These are phyloP conservation scores for Glaciozyma antarctica DNA, from an alignment of 768 basidiomycete genomes.

Conservation along the genomic window DNA sequence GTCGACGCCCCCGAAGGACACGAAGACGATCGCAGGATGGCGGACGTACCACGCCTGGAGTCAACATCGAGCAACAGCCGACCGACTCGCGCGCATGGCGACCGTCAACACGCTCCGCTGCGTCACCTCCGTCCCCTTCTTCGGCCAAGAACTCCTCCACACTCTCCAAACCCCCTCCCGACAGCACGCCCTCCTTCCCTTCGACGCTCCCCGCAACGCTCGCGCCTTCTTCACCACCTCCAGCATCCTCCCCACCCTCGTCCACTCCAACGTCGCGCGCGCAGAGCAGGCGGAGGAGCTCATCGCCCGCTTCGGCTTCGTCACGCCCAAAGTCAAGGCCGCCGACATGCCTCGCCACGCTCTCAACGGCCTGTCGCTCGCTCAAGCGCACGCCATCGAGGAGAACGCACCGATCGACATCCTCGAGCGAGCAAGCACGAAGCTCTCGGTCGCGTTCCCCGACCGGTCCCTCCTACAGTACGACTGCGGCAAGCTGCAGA, in stretches of 20 bases:
- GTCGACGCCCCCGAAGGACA: conserved; percentile 58
- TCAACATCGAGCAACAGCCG: conserved; percentile 48
- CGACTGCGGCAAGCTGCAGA: conserved; percentile 91
- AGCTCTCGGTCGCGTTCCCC: conserved; percentile 86
- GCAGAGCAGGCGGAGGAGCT: conserved; percentile 48
- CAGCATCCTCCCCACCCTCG: conserved; percentile 43
- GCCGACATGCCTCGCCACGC: conserved; percentile 60
- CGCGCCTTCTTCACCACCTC: conserved; percentile 31
- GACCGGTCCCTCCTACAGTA: conserved; percentile 81
- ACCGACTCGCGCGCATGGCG: conserved; percentile 60
- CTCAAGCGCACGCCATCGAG: conserved; percentile 35
- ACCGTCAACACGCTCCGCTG: conserved; percentile 70
- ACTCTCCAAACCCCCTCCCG: conserved; percentile 21
- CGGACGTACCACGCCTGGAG: conserved; percentile 47
- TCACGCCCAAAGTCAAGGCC: conserved; percentile 68
- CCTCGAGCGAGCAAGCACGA: conserved; percentile 65
- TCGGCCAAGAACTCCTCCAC: conserved; percentile 26
- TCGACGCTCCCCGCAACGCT: conserved; percentile 39
- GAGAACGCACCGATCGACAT: conserved; percentile 51
- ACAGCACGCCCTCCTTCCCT: conserved; percentile 47
- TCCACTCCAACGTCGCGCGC: conserved; percentile 59
- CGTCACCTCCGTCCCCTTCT: conserved; percentile 32
- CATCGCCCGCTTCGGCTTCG: conserved; percentile 66
- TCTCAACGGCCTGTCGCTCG: conserved; percentile 44
- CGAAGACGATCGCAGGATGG: conserved; percentile 65